phyloP scores from a whole-genome alignment of 1,139 yeast species.

The Saccharomyces hybrid region DNA sequence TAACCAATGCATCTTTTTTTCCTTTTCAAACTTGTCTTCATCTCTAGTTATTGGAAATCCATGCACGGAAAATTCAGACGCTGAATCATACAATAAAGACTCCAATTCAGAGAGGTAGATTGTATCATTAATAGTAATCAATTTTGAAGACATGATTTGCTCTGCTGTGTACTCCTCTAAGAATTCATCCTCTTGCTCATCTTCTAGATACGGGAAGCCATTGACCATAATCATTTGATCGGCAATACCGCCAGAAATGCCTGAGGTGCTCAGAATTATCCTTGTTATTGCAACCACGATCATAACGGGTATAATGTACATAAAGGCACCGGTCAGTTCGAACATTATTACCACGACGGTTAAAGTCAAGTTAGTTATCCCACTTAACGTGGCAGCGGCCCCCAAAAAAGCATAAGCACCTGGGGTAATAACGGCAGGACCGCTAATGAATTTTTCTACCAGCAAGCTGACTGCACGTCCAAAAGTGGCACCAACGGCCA shows the following conservation, averaged over 20 bases:
- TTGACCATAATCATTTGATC: slow-evolving; percentile 88
- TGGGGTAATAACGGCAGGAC: slow-evolving; percentile 62
- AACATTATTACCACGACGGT: slow-evolving; percentile 93
- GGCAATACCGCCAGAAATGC: slow-evolving; percentile 74
- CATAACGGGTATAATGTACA: slow-evolving; percentile 90
- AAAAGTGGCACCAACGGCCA: slow-evolving; percentile 94
- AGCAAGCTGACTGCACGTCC: slow-evolving; percentile 71
- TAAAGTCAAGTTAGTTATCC: slow-evolving; percentile 84
- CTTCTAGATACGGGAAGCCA: slow-evolving; percentile 79
- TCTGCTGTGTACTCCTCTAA: slow-evolving; percentile 43
- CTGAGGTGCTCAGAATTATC: slow-evolving; percentile 65
- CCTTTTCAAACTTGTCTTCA: slow-evolving; percentile 18
- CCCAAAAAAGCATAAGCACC: slow-evolving; percentile 96
- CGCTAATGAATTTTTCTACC: slow-evolving; percentile 42
- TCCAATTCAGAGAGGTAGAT: slow-evolving; percentile 33
- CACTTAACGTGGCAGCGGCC: slow-evolving; percentile 91
- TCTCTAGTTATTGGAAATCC: slow-evolving; percentile 50
- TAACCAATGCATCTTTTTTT: slow-evolving; percentile 26
- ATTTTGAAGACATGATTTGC: slow-evolving; percentile 57
- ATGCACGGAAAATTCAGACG: slow-evolving; percentile 35
- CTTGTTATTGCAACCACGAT: slow-evolving; percentile 90
- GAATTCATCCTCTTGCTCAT: slow-evolving; percentile 54
- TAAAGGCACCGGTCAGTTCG: slow-evolving; percentile 88
- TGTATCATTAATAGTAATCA: slow-evolving; percentile 43
- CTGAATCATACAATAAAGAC: slow-evolving; percentile 17